Evolutionary conservation across 768 basidiomycete genomes (phyloP).

Genomic region (Termitomyces sp.): DNA sequence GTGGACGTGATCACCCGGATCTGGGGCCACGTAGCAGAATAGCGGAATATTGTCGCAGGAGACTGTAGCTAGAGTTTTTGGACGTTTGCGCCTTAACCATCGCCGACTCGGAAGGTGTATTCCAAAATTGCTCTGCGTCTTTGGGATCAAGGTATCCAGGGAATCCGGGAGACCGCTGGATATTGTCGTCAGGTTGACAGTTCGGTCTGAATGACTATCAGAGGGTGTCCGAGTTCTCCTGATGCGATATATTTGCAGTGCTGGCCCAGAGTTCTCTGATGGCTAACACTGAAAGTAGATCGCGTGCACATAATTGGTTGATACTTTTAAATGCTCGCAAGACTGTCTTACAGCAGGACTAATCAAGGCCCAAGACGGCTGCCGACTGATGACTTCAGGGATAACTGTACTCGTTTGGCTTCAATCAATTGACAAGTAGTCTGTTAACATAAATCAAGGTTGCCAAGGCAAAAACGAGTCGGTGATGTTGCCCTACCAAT

Average conservation of each 20-base stretch:
- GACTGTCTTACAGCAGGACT: neutral
- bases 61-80: too few relatives aligned
- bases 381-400: too few relatives aligned
- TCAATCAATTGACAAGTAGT: neutral
- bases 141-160: too few relatives aligned
- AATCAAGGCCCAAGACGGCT: neutral
- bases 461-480: neutral
- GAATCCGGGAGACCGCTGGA: neutral
- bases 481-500: neutral
- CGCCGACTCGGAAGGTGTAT: neutral
- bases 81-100: neutral
- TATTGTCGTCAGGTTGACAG: neutral
- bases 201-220: neutral
- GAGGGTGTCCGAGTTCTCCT: too few relatives aligned
- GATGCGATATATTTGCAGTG: too few relatives aligned
- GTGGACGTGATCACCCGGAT: neutral
- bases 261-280: neutral
- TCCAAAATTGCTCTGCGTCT: neutral
- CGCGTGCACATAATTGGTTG: neutral
- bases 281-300: neutral
- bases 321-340: neutral
- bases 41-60: too few relatives aligned
- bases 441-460: neutral
- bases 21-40: too few relatives aligned
- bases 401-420: too few relatives aligned